Base-by-base conservation (phyloP, 371 early-diverging fungal genomes). In the Spraguea lophii region DNA sequence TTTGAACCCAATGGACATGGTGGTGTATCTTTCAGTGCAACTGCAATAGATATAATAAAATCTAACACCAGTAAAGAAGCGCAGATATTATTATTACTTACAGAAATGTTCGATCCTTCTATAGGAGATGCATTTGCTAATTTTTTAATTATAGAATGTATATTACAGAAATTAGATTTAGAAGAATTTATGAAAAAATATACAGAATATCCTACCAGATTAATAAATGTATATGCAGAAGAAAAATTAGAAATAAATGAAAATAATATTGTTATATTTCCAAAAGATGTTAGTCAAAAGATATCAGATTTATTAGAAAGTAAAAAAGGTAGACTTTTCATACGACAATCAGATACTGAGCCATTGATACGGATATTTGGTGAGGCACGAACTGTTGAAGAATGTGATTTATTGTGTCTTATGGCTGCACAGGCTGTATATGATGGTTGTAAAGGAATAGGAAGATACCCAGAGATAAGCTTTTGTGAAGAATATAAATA, bases 1-100 rank as follows among this genome's bases (percentile, higher is more conserved):
- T 95, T 94, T 80, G 99, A 98, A 71, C 92, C 93, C 30, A 95
- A 95, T 58, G 99, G 99, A 45, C 99, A 98, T 68, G 99, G 99
- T 42, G 91, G 94, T 16, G 83, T 92, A 25, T 76, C 85, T 49
- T 94, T 98, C 73, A 86, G 84, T 66, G 70, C 78, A 43, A 71
- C 66, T 16, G 84, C 87, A 10, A 71, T 59, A 34, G 23, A 52
- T 21, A 39, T 40, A 19, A 46, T 57, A 38, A 22, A 27, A 15
- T 16, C 15, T 24, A 40, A 27, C 7, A 41, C 10, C 16, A 38
- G 23, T 2, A 27, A 25, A 21, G 25, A 52, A 10, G 36, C 40
- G 44, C n/a, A 42, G 40, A 58, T 53, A 30, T 26, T 57, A 25
- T 26, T 45, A 25, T 16, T 45, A 13, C 16, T 63, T 4, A 19